phyloP scores from a whole-genome alignment of 176 grass and related monocot genomes.

The Carex littledalei region DNA sequence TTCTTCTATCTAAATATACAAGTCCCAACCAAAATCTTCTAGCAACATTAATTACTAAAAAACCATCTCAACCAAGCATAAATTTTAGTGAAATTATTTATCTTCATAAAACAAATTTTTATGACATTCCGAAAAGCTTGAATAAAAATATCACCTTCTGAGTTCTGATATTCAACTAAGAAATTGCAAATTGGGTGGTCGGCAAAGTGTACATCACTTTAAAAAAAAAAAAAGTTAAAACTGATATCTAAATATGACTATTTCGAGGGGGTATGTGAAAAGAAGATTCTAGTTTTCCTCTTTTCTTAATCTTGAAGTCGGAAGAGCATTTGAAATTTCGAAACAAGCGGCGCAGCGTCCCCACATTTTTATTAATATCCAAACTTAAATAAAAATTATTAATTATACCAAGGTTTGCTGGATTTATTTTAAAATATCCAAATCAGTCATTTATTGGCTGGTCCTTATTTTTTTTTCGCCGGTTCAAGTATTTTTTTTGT shows the following conservation, averaged over 20 bases:
- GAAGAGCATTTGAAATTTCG: conserved; percentile 18
- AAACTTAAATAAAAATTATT: no score
- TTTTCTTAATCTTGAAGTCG: not conserved
- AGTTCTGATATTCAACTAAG: not conserved
- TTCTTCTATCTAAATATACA: not conserved
- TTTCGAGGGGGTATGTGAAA: not conserved
- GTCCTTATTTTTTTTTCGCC: no score
- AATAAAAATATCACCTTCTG: not conserved
- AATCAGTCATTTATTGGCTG: no score
- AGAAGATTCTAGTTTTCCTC: not conserved
- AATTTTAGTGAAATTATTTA: not conserved
- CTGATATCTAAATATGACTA: conserved; percentile 14
- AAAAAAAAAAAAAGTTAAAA: not conserved
- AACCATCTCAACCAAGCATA: no score
- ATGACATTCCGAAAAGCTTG: not conserved
- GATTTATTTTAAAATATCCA: no score
- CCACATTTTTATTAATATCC: no score
- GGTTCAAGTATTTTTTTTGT: no score
- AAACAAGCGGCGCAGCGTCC: conserved; percentile 7
- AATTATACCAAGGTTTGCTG: no score
- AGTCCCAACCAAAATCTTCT: not conserved
- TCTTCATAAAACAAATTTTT: no score
- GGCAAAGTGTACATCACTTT: not conserved
- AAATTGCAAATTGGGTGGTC: not conserved
- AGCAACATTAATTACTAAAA: not conserved